Evolutionary conservation across 73 alveolate species (phyloP).

Genomic region (Urostyla sp.): DNA sequence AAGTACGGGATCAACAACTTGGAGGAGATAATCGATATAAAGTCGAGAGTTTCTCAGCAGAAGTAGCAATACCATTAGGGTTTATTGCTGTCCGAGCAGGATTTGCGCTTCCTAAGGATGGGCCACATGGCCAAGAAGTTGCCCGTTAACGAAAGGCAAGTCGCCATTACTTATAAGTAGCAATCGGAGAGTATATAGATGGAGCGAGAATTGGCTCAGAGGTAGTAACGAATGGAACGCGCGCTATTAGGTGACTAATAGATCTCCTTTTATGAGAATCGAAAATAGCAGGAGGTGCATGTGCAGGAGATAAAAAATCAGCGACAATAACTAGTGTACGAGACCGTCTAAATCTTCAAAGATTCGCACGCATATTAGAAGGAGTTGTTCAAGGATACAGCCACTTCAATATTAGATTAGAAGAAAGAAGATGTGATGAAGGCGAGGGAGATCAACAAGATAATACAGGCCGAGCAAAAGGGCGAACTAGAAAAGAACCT

Average conservation of each 20-base stretch:
- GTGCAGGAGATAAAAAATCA: no score
- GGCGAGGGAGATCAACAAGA: slow-evolving; percentile 41
- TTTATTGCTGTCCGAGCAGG: slow-evolving; percentile 1
- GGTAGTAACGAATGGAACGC: slow-evolving; percentile 11
- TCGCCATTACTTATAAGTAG: background rate
- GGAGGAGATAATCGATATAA: slow-evolving; percentile 1
- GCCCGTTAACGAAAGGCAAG: background rate
- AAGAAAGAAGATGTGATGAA: slow-evolving; percentile 59
- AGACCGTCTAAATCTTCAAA: slow-evolving; percentile 10
- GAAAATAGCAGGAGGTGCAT: no score
- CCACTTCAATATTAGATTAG: slow-evolving; percentile 7
- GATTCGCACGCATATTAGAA: background rate
- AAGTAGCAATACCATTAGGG: slow-evolving; percentile 14
- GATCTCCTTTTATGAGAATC: no score
- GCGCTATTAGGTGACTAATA: no score
- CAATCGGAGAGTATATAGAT: background rate
- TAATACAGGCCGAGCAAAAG: slow-evolving; percentile 58
- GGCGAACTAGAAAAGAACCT: slow-evolving; percentile 39
- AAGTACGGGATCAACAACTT: background rate
- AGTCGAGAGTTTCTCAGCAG: background rate
- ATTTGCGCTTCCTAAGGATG: background rate
- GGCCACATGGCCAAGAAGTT: background rate
- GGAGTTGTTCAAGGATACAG: background rate
- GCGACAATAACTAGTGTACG: background rate
- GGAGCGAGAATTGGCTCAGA: background rate